phyloP scores from a whole-genome alignment of 2,329 filamentous ascomycete species.

The Tolypocladium tundrense region DNA sequence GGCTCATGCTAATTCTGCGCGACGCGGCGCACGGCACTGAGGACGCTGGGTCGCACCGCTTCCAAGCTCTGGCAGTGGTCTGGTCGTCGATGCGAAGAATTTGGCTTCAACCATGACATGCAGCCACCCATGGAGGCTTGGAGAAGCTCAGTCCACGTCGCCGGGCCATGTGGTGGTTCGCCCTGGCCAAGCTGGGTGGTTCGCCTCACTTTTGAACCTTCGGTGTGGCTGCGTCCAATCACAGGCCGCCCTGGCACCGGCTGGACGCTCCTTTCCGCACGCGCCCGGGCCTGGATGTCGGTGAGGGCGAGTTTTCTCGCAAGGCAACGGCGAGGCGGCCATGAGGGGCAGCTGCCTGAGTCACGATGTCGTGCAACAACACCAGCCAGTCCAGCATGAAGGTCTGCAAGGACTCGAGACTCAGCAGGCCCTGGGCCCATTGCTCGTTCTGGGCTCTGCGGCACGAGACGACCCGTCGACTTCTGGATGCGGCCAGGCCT shows the following conservation, averaged over 20 bases:
- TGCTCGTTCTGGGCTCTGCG: not conserved
- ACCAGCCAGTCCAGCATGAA: not conserved
- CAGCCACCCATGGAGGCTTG: not conserved
- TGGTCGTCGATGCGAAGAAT: not conserved
- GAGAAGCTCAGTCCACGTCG: not conserved
- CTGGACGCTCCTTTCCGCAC: not conserved
- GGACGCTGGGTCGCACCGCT: not conserved
- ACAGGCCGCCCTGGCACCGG: not conserved
- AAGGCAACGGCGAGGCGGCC: constrained; percentile 1
- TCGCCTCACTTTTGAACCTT: constrained; percentile 4
- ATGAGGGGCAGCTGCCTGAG: not conserved
- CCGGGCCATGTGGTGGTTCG: not conserved
- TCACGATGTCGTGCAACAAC: not conserved
- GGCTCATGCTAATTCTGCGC: not conserved
- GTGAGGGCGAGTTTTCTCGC: not conserved
- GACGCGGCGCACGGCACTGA: not conserved
- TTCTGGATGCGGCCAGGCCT: too few species aligned
- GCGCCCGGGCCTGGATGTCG: not conserved
- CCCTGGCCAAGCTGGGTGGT: not conserved
- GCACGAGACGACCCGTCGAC: not conserved
- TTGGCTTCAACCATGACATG: not conserved
- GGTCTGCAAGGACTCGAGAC: too few species aligned
- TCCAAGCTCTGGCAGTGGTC: not conserved
- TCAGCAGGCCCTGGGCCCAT: too few species aligned
- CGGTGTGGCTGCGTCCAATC: constrained; percentile 6